Evolutionary conservation across 768 basidiomycete species (phyloP).

Genomic region (Amanita rimosa): DNA sequence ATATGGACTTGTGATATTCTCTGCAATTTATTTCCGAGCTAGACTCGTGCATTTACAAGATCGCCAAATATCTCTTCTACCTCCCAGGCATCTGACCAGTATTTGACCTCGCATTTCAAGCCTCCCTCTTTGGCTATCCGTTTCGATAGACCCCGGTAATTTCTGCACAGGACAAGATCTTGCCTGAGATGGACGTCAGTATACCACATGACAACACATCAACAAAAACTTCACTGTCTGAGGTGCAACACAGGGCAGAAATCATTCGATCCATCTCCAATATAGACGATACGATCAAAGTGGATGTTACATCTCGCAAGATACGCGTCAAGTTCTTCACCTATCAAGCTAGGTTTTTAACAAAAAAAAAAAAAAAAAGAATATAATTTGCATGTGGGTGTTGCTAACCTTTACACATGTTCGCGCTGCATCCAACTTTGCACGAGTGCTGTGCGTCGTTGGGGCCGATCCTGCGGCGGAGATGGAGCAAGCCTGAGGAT

Average conservation of each 20-base stretch:
- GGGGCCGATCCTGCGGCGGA: conserved; percentile 70
- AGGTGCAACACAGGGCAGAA: conserved; percentile 87
- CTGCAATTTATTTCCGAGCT: conserved; percentile 11
- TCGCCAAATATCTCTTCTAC: conserved; percentile 71
- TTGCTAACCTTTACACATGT: conserved; percentile 91
- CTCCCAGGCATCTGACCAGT: conserved; percentile 96
- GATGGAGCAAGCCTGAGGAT: conserved; percentile 52
- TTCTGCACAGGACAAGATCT: conserved; percentile 76
- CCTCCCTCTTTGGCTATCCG: conserved; percentile 75
- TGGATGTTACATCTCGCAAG: conserved; percentile 44
- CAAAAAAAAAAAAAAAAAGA: too few relatives aligned
- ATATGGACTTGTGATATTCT: conserved; percentile 7
- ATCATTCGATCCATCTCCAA: conserved; percentile 94
- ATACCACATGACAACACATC: background rate
- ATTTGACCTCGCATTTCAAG: conserved; percentile 60
- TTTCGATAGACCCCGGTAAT: conserved; percentile 64
- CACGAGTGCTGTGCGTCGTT: conserved; percentile 73
- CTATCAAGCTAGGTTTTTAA: conserved; percentile 24
- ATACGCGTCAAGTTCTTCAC: conserved; percentile 87
- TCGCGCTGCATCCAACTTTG: conserved; percentile 79
- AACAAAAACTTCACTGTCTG: conserved; percentile 36
- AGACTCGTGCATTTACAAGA: conserved; percentile 16
- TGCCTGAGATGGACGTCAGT: conserved; percentile 32
- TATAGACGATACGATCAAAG: conserved; percentile 76
- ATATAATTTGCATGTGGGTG: background rate